A percentile compares a stretch with the other conserved stretches of the same genome.
Conservation (phyloP, 495 filamentous ascomycete species). For the Melanomma pulvis-pyrius region DNA sequence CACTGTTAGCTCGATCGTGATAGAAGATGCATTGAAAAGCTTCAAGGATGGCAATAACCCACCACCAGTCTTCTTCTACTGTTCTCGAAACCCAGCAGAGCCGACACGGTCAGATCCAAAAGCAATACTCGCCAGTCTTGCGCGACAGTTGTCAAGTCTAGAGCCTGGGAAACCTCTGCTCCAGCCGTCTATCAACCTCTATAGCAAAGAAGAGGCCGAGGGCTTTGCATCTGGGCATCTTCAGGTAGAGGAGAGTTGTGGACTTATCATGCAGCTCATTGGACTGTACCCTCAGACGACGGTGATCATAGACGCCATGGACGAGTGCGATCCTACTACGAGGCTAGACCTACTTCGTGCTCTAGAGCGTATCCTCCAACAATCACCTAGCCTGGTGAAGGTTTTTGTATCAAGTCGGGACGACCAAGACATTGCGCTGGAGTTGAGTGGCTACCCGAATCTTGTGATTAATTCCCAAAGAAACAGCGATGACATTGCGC, state of each 20-base stretch:
- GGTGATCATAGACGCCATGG: constrained; percentile 53
- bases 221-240: constrained; percentile 15
- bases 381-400: constrained; percentile 44
- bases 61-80: constrained; percentile 35
- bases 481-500: constrained; percentile 43
- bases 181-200: constrained; percentile 12
- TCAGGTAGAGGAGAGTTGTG: constrained; percentile 10
- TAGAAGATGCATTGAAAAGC: constrained; percentile 27
- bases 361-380: constrained; percentile 40
- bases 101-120: constrained; percentile 17
- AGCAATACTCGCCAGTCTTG: constrained; percentile 19
- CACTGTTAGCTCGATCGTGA: constrained; percentile 27
- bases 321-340: constrained; percentile 48
- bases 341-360: constrained; percentile 44
- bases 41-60: constrained; percentile 22
- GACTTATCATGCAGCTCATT: constrained; percentile 21
- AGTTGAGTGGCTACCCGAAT: constrained; percentile 39
- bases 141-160: constrained; percentile 14
- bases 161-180: constrained; percentile 16
- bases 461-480: constrained; percentile 40
- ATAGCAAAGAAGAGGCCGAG: constrained; percentile 4
- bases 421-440: constrained; percentile 44
- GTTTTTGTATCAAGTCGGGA: constrained; percentile 48
- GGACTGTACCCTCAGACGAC: constrained; percentile 36
- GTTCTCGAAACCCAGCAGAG: constrained; percentile 26